These are phyloP conservation scores for Tylopilus rubrobrunneus DNA, from an alignment of 768 basidiomycete species.

Conservation along the genomic window DNA sequence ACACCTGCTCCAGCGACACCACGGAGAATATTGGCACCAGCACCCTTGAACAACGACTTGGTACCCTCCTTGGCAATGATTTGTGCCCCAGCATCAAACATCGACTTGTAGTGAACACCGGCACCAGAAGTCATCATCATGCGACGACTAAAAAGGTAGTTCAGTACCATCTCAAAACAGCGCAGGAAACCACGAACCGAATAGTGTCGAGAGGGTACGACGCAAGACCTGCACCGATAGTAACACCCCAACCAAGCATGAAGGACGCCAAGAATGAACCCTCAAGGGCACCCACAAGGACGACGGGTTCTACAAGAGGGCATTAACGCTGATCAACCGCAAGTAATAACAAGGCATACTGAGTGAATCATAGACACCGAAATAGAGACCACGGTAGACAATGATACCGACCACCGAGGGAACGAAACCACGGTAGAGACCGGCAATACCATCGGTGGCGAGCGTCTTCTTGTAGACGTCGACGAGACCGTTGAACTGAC, in stretches of 20 bases:
- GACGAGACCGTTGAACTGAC: slow-evolving; percentile 98
- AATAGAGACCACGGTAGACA: slow-evolving; percentile 99
- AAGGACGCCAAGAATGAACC: slow-evolving; percentile 98
- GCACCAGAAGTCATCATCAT: slow-evolving; percentile 99
- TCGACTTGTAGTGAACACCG: slow-evolving; percentile 96
- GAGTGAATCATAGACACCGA: slow-evolving; percentile 94
- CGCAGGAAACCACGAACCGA: slow-evolving; percentile 41
- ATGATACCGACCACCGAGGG: slow-evolving; percentile 99
- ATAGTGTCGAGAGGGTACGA: slow-evolving; percentile 94
- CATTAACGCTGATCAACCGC: slow-evolving; percentile 26
- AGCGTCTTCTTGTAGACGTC: slow-evolving; percentile 98
- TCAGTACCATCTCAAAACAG: background rate
- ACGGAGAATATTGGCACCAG: slow-evolving; percentile 94
- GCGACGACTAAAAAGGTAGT: slow-evolving; percentile 66
- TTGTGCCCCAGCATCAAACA: slow-evolving; percentile 95
- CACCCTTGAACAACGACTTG: slow-evolving; percentile 98
- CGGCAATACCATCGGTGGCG: slow-evolving; percentile 94
- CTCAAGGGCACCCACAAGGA: slow-evolving; percentile 92
- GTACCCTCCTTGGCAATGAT: slow-evolving; percentile 94
- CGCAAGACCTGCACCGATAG: slow-evolving; percentile 98
- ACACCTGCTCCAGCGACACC: slow-evolving; percentile 99
- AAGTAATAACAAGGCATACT: slow-evolving; percentile 51
- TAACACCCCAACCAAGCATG: slow-evolving; percentile 97
- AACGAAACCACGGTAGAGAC: slow-evolving; percentile 99
- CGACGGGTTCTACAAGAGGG: slow-evolving; percentile 74